These are phyloP conservation scores for Phaeolepiota aurea DNA, from an alignment of 768 basidiomycete species.

Conservation along the genomic window DNA sequence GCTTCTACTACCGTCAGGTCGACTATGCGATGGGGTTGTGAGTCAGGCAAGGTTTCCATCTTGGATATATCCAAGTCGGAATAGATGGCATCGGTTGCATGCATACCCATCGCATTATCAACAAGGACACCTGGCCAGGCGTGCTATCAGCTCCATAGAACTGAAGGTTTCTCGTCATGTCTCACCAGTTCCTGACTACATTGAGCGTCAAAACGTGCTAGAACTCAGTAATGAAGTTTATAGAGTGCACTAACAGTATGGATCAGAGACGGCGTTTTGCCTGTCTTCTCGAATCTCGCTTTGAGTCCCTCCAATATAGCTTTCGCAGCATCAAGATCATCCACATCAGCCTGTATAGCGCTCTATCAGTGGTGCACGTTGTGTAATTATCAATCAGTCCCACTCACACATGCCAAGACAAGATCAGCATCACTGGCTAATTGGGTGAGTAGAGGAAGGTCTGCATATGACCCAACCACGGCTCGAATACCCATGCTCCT, in stretches of 20 bases:
- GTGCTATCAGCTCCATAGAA: too few species aligned
- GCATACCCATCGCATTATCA: conserved; percentile 34
- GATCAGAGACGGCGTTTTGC: conserved; percentile 24
- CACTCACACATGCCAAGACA: conserved; percentile 31
- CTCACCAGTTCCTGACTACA: conserved; percentile 25
- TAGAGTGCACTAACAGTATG: conserved; percentile 37
- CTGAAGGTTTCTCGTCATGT: background rate
- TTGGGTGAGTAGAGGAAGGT: conserved; percentile 27
- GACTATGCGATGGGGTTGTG: conserved; percentile 39
- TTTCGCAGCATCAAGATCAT: conserved; percentile 26
- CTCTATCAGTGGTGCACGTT: background rate
- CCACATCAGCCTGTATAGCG: conserved; percentile 25
- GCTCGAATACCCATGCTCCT: conserved; percentile 24
- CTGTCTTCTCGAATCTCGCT: conserved; percentile 22
- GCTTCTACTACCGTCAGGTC: conserved; percentile 40
- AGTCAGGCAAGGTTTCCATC: conserved; percentile 34
- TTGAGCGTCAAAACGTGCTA: too few species aligned
- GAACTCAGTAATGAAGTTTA: background rate
- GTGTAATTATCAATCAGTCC: background rate
- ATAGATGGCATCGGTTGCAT: conserved; percentile 29
- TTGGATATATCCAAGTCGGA: conserved; percentile 37
- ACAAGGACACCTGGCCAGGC: conserved; percentile 25
- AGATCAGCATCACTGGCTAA: conserved; percentile 36
- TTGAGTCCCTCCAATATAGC: conserved; percentile 31
- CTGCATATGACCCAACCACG: conserved; percentile 30